These are phyloP conservation scores for Phanerochaete sordida DNA, from an alignment of 768 basidiomycete genomes.

Conservation along the genomic window DNA sequence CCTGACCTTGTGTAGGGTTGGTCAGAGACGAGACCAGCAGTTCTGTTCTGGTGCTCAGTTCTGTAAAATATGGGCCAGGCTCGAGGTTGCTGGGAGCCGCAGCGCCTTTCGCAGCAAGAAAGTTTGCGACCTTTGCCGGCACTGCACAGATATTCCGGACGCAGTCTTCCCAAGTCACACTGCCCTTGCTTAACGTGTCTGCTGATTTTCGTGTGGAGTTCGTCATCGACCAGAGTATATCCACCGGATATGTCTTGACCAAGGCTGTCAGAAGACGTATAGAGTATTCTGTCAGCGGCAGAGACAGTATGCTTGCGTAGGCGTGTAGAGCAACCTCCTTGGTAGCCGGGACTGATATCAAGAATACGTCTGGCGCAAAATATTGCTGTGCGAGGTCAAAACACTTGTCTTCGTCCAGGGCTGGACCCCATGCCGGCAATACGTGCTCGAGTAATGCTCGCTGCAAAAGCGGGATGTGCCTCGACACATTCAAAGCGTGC, in stretches of 20 bases:
- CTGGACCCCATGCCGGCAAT: slow-evolving; percentile 63
- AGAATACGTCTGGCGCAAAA: slow-evolving; percentile 68
- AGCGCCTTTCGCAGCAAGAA: slow-evolving; percentile 37
- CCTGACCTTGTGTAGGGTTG: slow-evolving; percentile 39
- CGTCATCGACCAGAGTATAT: slow-evolving; percentile 56
- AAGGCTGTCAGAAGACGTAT: slow-evolving; percentile 55
- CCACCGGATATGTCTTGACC: slow-evolving; percentile 60
- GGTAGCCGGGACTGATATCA: slow-evolving; percentile 44
- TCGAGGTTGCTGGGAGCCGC: slow-evolving; percentile 47
- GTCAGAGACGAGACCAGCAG: slow-evolving; percentile 43
- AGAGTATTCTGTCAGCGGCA: slow-evolving; percentile 45
- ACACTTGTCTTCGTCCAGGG: slow-evolving; percentile 47
- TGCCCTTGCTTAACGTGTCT: slow-evolving; percentile 22
- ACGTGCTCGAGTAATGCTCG: slow-evolving; percentile 58
- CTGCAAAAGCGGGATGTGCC: slow-evolving; percentile 57
- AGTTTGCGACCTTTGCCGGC: slow-evolving; percentile 80
- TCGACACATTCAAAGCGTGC: slow-evolving; percentile 29
- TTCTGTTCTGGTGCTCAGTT: slow-evolving; percentile 51
- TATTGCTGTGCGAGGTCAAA: slow-evolving; percentile 55
- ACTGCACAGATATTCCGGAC: slow-evolving; percentile 61
- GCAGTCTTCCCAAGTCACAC: slow-evolving; percentile 70
- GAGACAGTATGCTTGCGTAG: slow-evolving; percentile 61
- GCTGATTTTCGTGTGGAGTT: slow-evolving; percentile 28
- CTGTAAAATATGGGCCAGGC: slow-evolving; percentile 52
- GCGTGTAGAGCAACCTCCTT: slow-evolving; percentile 54